Evolutionary conservation across 208 protist species (phyloP).

Genomic region (Leishmania braziliensis): DNA sequence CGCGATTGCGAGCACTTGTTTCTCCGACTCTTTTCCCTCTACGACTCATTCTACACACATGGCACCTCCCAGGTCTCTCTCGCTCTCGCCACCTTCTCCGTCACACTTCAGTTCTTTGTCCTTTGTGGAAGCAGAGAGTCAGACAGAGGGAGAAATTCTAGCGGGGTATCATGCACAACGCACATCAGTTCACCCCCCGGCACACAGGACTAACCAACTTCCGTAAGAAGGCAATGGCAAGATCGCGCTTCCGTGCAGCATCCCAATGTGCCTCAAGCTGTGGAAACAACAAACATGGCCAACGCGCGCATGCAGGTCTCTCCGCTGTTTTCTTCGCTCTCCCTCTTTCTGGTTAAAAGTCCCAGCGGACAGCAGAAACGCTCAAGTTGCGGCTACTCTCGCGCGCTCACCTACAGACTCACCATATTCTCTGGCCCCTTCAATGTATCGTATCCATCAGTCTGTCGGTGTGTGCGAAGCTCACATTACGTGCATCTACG

Average conservation of each 20-base stretch:
- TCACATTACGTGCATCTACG: background rate
- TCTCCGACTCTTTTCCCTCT: background rate
- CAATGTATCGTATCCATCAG: constrained; percentile 27
- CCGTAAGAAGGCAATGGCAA: background rate
- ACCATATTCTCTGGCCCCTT: constrained; percentile 24
- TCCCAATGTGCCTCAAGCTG: background rate
- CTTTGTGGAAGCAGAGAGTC: constrained; percentile 13
- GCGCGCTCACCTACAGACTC: background rate
- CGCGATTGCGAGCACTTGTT: background rate
- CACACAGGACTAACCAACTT: background rate
- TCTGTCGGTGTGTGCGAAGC: background rate
- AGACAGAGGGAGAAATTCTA: background rate
- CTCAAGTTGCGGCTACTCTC: background rate
- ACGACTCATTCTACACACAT: background rate
- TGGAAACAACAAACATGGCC: background rate
- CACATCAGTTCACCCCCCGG: background rate
- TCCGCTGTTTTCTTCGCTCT: no score
- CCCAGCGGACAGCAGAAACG: background rate
- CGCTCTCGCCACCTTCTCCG: background rate
- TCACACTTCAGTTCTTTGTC: constrained; percentile 47
- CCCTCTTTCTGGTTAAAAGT: background rate
- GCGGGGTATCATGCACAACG: background rate
- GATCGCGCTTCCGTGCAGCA: background rate
- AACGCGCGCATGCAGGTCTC: background rate
- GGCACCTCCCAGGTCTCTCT: background rate